Percentiles rank a stretch among this genome's conserved stretches.
Evolutionary conservation across 2,329 filamentous ascomycete species (phyloP).

Genomic region (Neofusicoccum sp.): DNA sequence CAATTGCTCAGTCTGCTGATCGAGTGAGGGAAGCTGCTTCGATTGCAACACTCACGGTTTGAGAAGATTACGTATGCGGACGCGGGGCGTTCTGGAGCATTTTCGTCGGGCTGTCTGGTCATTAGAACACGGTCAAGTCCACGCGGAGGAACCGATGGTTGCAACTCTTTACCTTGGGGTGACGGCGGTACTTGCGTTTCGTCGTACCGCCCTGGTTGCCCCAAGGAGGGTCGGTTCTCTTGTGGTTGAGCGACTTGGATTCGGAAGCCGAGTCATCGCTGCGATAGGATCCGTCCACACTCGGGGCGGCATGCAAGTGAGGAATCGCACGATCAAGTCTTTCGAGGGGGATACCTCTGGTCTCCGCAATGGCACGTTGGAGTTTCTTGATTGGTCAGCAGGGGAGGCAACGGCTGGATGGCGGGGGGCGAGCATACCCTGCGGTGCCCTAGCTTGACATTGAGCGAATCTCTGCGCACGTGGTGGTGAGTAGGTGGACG

Average conservation of each 20-base stretch:
- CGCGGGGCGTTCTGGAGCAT: conserved; percentile 77
- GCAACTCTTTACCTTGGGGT: conserved; percentile 65
- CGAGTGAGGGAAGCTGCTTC: no score
- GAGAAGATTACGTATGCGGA: conserved; percentile 87
- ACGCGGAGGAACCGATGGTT: conserved; percentile 24
- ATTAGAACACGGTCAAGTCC: neutral
- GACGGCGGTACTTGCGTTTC: conserved; percentile 76
- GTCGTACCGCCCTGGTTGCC: conserved; percentile 32
- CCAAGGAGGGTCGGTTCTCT: conserved; percentile 46
- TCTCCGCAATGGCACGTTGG: conserved; percentile 79
- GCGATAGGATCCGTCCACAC: conserved; percentile 57
- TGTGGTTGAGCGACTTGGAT: conserved; percentile 44
- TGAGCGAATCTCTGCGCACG: conserved; percentile 64
- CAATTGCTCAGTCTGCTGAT: neutral
- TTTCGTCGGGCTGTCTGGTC: conserved; percentile 67
- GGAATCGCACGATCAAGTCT: conserved; percentile 6
- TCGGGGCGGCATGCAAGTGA: conserved; percentile 28
- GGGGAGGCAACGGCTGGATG: neutral
- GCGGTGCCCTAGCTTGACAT: conserved; percentile 79
- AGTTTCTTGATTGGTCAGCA: conserved; percentile 61
- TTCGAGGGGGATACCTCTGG: conserved; percentile 55
- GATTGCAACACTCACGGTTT: conserved; percentile 63
- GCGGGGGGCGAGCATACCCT: conserved; percentile 57
- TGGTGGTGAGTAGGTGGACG: conserved; percentile 18
- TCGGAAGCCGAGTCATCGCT: conserved; percentile 59